Percentiles rank a stretch among this genome's conserved stretches.
Evolutionary conservation across 83 land plant genomes (phyloP).

Genomic region (Larix sibirica): DNA sequence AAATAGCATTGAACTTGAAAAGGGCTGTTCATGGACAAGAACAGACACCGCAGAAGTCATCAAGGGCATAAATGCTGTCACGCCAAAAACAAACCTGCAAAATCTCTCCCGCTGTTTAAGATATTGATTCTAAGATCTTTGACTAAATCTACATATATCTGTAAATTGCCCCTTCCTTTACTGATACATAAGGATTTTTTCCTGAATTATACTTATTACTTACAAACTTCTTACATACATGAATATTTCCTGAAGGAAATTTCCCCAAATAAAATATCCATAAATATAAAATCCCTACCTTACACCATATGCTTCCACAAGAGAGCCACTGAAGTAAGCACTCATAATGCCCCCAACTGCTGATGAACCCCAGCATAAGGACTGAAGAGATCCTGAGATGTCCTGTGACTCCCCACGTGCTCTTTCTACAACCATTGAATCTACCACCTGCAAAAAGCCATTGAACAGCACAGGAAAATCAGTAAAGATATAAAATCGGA

Average conservation of each 20-base stretch:
- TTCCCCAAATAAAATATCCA: background rate
- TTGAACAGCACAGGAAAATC: background rate
- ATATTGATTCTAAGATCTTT: background rate
- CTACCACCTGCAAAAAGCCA: slow-evolving; percentile 77
- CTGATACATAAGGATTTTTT: background rate
- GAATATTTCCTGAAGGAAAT: background rate
- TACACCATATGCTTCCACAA: slow-evolving; percentile 90
- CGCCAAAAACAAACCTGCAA: slow-evolving; percentile 95
- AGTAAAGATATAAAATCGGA: background rate
- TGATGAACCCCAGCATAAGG: slow-evolving; percentile 98
- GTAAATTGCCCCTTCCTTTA: background rate
- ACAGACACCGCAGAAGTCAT: slow-evolving; percentile 93
- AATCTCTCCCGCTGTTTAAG: slow-evolving; percentile 1
- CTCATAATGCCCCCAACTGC: slow-evolving; percentile 98
- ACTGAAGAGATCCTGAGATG: slow-evolving; percentile 94
- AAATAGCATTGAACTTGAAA: slow-evolving; percentile 17
- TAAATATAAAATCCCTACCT: slow-evolving; percentile 42
- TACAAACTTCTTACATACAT: background rate
- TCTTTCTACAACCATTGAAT: slow-evolving; percentile 99
- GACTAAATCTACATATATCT: background rate
- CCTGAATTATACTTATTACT: background rate
- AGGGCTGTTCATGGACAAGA: slow-evolving; percentile 77
- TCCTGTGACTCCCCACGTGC: slow-evolving; percentile 95
- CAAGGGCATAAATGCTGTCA: slow-evolving; percentile 87
- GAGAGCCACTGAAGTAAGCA: slow-evolving; percentile 94